These are phyloP conservation scores for Colletotrichum truncatum DNA, from an alignment of 2,329 filamentous ascomycete species.

Conservation along the genomic window DNA sequence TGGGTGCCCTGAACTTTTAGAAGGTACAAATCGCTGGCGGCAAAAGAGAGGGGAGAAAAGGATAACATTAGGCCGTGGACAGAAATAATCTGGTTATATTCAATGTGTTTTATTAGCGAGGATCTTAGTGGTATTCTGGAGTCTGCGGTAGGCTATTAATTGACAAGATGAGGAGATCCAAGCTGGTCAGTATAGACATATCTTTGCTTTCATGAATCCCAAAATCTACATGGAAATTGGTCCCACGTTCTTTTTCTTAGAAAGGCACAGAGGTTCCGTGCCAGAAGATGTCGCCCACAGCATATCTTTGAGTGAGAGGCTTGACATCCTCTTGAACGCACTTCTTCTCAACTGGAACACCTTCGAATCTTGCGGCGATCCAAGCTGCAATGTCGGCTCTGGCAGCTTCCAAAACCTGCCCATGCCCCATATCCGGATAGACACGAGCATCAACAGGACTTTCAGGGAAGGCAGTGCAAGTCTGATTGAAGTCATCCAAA, in stretches of 20 bases:
- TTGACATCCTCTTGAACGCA: constrained; percentile 10
- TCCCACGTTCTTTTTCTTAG: not conserved
- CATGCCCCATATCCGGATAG: constrained; percentile 12
- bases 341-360: not conserved
- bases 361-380: constrained; percentile 13
- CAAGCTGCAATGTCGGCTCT: constrained; percentile 9
- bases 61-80: not conserved
- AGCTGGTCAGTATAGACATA: no score
- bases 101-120: no score
- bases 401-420: constrained; percentile 10
- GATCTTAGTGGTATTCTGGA: no score
- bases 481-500: constrained; percentile 3
- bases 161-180: no score
- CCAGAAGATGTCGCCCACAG: not conserved
- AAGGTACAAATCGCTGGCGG: constrained; percentile 48
- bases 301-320: not conserved
- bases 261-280: not conserved
- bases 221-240: not conserved
- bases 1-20: constrained; percentile 46
- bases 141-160: no score
- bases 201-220: no score
- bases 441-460: constrained; percentile 1
- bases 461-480: constrained; percentile 1
- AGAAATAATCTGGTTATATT: not conserved
- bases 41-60: constrained; percentile 10